A percentile compares a stretch with the other conserved stretches of the same genome.
These are phyloP conservation scores for Epithele typhae DNA, from an alignment of 768 basidiomycete species.

Conservation along the genomic window DNA sequence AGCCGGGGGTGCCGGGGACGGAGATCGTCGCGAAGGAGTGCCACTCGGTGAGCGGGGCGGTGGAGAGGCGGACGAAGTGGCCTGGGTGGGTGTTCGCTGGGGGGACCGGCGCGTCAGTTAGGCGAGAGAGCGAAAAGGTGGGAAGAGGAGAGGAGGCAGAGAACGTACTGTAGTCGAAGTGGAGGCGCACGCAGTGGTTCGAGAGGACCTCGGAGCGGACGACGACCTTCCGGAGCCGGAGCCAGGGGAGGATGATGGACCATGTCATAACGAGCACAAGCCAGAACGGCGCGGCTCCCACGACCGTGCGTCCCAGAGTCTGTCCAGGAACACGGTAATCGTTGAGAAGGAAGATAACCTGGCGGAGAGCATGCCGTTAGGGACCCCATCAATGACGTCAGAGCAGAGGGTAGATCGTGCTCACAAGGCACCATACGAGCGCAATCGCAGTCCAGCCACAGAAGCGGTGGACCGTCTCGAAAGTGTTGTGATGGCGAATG, in stretches of 20 bases:
- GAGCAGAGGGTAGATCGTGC: too few species aligned
- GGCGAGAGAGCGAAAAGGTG: too few species aligned
- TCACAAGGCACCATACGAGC: slow-evolving; percentile 47
- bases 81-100: slow-evolving; percentile 26
- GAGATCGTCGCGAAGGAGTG: slow-evolving; percentile 52
- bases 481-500: slow-evolving; percentile 41
- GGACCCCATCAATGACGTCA: too few species aligned
- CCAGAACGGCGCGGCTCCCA: slow-evolving; percentile 47
- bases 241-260: slow-evolving; percentile 53
- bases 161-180: slow-evolving; percentile 50
- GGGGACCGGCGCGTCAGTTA: too few species aligned
- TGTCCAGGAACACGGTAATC: slow-evolving; percentile 38
- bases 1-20: slow-evolving; percentile 25
- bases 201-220: slow-evolving; percentile 48
- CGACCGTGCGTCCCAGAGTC: slow-evolving; percentile 37
- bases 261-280: slow-evolving; percentile 45
- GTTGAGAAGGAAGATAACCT: slow-evolving; percentile 47
- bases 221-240: slow-evolving; percentile 47
- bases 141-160: background rate
- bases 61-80: slow-evolving; percentile 28
- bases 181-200: slow-evolving; percentile 47
- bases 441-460: slow-evolving; percentile 49
- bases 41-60: slow-evolving; percentile 49
- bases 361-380: background rate
- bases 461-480: slow-evolving; percentile 52